Base-by-base conservation (phyloP, 2,329 filamentous ascomycete species). In the Coleophoma crateriformis region DNA sequence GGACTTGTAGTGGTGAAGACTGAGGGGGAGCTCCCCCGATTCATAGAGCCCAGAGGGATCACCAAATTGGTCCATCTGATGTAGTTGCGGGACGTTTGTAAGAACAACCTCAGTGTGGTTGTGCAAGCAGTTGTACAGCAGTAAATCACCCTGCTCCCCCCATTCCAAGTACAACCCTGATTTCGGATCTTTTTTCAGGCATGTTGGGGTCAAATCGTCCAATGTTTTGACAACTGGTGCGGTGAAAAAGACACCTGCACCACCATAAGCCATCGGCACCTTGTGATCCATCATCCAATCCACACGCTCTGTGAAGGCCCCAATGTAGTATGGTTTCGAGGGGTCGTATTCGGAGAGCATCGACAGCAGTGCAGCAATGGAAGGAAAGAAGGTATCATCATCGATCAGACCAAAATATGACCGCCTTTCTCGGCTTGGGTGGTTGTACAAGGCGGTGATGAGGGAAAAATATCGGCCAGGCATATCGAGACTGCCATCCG, bases 381-480 rank as follows among this genome's bases (percentile, higher is more conserved):
- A 57, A 8, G 61, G 61, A 43, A 65, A 65, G 50, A 65, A 65
- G 8, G 63, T 65, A 48, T 65, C 63, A 46, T 65, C 63, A 41
- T 65, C 63, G 39, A 64, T 58, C 15, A 65, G 58, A n/a, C 52
- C 51, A 33, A 65, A 55, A 41, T 59, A 65, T 48, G 62, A 61
- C 27, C 59, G 57, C 13, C 43, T 22, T 11, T 47, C 33, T 2
- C 55, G 49, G 1, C 57, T 57, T 3, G 60, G 72, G 57, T 81
- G 77, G 45, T 73, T 74, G 64, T 76, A 80, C 27, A 82, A 63
- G 2, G 73, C 74, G 1, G 75, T 74, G 2, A 79, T 74, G 1
- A 82, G 68, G 3, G 74, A 75, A 22, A 82, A 67, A 58, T 82
- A 82, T 53, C 79, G 74, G 22, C 79, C 77, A 2, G 78, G 76